Conservation (phyloP, 495 filamentous ascomycete species). For the Penicillium tannophilum region DNA sequence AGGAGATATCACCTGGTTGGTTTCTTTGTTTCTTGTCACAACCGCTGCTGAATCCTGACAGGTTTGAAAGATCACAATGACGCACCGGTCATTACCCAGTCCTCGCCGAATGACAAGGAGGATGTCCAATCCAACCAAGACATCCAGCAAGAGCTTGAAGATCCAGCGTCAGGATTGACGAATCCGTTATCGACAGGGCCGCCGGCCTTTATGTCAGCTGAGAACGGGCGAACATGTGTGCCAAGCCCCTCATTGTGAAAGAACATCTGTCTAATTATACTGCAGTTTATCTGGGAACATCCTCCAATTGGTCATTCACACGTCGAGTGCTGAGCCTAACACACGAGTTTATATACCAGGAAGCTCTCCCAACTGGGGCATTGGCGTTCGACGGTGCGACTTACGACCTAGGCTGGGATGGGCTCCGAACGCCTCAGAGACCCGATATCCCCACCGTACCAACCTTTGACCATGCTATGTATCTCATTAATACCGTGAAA, state of each 20-base stretch:
- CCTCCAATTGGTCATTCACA: constrained; percentile 51
- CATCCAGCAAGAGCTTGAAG: constrained; percentile 19
- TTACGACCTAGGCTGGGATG: constrained; percentile 48
- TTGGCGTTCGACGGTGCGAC: constrained; percentile 42
- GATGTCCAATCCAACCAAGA: constrained; percentile 7
- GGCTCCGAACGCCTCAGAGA: constrained; percentile 25
- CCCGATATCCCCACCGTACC: constrained; percentile 35
- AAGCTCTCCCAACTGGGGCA: constrained; percentile 35
- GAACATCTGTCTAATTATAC: constrained; percentile 2
- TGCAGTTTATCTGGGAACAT: constrained; percentile 46
- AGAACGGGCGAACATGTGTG: constrained; percentile 36
- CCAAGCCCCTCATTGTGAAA: not conserved
- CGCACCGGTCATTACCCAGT: constrained; percentile 13
- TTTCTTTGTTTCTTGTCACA: not conserved
- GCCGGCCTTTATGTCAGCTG: constrained; percentile 38
- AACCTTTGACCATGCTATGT: constrained; percentile 42
- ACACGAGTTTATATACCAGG: constrained; percentile 39
- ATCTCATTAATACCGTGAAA: constrained; percentile 47
- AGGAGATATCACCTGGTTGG: constrained; percentile 19
- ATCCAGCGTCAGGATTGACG: constrained; percentile 30
- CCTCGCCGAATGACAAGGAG: constrained; percentile 11
- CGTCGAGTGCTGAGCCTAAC: constrained; percentile 42
- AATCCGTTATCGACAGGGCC: constrained; percentile 42
- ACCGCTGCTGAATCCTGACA: constrained; percentile 14
- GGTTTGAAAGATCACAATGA: constrained; percentile 23